These are phyloP conservation scores for Adansonia rubrostipa DNA, from an alignment of 441 rosid genomes.

Conservation along the genomic window DNA sequence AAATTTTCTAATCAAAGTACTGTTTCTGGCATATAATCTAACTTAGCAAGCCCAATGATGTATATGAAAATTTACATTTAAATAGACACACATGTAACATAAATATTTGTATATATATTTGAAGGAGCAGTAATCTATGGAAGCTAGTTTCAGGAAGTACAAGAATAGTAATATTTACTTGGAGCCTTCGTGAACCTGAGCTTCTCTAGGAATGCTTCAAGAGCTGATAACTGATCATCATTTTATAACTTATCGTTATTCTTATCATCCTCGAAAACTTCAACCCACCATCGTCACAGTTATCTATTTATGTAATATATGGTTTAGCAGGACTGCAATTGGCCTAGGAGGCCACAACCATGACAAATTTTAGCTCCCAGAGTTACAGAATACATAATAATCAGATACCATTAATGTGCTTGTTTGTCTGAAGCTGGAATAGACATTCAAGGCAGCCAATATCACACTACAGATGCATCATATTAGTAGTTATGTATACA, in stretches of 20 bases:
- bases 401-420: background rate
- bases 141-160: no score
- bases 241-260: background rate
- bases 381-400: background rate
- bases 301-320: background rate
- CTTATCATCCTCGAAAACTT: background rate
- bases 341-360: slow-evolving; percentile 4
- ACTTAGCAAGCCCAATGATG: no score
- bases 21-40: no score
- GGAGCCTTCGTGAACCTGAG: background rate
- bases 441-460: background rate
- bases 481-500: no score
- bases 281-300: background rate
- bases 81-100: no score
- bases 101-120: no score
- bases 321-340: background rate
- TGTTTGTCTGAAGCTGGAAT: background rate
- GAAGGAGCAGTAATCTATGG: no score
- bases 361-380: background rate
- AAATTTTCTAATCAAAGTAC: no score
- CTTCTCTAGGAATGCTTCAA: background rate
- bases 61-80: no score
- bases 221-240: background rate
- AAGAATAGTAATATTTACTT: background rate
- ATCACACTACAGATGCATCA: no score